phyloP scores from a whole-genome alignment of 2,329 filamentous ascomycete species.

The Colletotrichum sp. region DNA sequence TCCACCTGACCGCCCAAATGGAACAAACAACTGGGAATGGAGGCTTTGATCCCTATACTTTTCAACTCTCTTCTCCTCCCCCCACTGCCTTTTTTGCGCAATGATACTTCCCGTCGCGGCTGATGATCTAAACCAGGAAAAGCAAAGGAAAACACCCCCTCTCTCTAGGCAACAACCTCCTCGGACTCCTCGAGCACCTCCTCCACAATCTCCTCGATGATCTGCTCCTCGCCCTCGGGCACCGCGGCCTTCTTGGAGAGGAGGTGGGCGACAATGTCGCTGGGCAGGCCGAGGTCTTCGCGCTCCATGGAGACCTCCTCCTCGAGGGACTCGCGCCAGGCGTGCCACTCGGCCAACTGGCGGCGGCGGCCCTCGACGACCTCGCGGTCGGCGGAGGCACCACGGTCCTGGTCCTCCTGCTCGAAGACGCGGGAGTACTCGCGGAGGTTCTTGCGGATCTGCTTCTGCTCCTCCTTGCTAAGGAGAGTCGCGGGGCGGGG shows the following conservation, averaged over 20 bases:
- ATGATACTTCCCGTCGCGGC: neutral
- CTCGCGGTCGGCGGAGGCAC: constrained; percentile 90
- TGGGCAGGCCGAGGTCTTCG: constrained; percentile 68
- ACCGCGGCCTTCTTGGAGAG: constrained; percentile 59
- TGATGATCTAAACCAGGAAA: constrained; percentile 1
- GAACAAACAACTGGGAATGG: constrained; percentile 11
- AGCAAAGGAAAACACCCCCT: neutral
- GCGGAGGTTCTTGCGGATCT: constrained; percentile 96
- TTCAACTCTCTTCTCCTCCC: neutral
- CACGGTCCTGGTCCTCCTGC: constrained; percentile 91
- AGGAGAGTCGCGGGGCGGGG: constrained; percentile 91
- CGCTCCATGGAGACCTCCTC: constrained; percentile 76
- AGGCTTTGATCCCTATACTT: neutral
- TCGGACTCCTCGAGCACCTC: constrained; percentile 87
- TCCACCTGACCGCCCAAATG: constrained; percentile 11
- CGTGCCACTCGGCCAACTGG: constrained; percentile 86
- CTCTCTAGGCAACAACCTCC: constrained; percentile 61
- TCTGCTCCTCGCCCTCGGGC: constrained; percentile 71
- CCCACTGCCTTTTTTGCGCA: neutral
- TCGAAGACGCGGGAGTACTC: constrained; percentile 97
- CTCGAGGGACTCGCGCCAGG: constrained; percentile 79
- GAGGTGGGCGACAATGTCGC: constrained; percentile 67
- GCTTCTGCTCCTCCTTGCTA: constrained; percentile 95
- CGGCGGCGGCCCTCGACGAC: constrained; percentile 87
- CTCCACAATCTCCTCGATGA: constrained; percentile 89